Evolutionary conservation across 345 rosid genomes (phyloP).

Genomic region (Populus ilicifolia): DNA sequence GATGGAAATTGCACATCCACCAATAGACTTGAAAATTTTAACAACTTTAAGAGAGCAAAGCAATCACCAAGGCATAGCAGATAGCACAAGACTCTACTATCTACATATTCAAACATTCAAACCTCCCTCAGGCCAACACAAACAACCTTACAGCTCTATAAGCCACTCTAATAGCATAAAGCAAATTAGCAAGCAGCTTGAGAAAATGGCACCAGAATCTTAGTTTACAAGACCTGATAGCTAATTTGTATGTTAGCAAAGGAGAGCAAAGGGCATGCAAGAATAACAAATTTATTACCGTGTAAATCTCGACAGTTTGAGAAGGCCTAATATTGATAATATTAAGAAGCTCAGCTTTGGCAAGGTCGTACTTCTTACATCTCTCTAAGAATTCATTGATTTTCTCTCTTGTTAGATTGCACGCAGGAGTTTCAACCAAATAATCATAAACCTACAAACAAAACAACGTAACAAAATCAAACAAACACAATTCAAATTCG

Average conservation of each 20-base stretch:
- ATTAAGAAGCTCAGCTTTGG: constrained; percentile 78
- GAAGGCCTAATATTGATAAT: constrained; percentile 61
- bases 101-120: background rate
- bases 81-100: background rate
- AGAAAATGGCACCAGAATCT: background rate
- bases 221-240: background rate
- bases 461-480: background rate
- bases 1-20: background rate
- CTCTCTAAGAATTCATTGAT: constrained; percentile 46
- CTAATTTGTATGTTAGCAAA: too few relatives aligned
- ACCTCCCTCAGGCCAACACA: background rate
- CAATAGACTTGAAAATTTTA: background rate
- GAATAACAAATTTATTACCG: constrained; percentile 45
- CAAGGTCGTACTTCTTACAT: constrained; percentile 52
- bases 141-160: background rate
- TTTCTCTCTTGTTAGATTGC: constrained; percentile 55
- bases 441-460: constrained; percentile 64
- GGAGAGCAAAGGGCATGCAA: background rate
- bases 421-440: constrained; percentile 50
- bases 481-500: background rate
- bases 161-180: background rate
- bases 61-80: too few relatives aligned
- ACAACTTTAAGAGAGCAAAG: background rate
- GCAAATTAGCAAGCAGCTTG: background rate
- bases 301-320: constrained; percentile 42